Base-by-base conservation (phyloP, 148 eudicot genomes). In the Nyssa sinensis region DNA sequence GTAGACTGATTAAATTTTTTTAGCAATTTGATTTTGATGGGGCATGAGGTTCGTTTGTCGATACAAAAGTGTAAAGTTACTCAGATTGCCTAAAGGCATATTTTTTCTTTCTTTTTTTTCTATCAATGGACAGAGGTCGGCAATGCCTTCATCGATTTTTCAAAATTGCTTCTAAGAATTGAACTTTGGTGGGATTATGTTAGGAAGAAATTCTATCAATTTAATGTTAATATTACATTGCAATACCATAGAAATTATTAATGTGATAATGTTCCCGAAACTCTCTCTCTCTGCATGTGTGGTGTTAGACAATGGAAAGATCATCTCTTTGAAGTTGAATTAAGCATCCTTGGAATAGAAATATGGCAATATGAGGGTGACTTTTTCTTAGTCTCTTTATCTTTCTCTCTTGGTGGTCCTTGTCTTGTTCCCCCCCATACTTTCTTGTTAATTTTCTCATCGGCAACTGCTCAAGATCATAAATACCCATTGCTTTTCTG, bases 331-430 rank as follows among this genome's bases (percentile, higher is more conserved):
- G 51, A 21, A 64, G 11, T 37, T 2, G 19, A 34, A 66, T 39
- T 35, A 23, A 6, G 69, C 23, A n/a, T 66, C 28, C 30, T 27
- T n/a, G 33, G 7, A 16, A 44, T 28, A 41, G 55, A 4, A 41
- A 47, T 16, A 21, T 13, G 25, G 34, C 58, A 44, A 47, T 28
- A 8, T 67, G 12, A 44, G 57, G 23, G 59, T 23, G 39, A n/a
- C 70, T 67, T 37, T 66, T 67, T 5, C 13, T 32, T 67, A n/a
- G 12, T 49, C 60, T 68, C 19, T 68, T 30, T 68, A 14, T 47
- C 24, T 27, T 47, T 68, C 37, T 7, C 2, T 39, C 29, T 25
- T 66, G 19, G 32, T 13, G 16, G 35, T 14, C 55, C 55, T 1
- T 27, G 2, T 41, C 34, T 29, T 44, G 8, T 35, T 23, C 34